Conservation (phyloP, 495 filamentous ascomycete species). For the Pyrenula massariospora region DNA sequence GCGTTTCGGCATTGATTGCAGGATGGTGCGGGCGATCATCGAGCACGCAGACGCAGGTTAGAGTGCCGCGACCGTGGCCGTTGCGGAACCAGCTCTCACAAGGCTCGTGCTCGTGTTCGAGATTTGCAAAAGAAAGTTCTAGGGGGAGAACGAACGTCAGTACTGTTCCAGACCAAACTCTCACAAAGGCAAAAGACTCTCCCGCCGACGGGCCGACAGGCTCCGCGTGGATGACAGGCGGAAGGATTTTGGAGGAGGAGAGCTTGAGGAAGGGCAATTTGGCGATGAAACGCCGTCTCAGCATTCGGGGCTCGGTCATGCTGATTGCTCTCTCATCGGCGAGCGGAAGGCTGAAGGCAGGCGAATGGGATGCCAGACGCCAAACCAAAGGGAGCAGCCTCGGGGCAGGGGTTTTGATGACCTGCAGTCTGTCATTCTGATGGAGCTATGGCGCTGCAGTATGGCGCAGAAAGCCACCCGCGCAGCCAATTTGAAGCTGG, state of each 20-base stretch:
- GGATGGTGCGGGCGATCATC: background rate
- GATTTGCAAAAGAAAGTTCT: background rate
- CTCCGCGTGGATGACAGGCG: background rate
- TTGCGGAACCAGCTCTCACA: background rate
- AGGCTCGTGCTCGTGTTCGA: background rate
- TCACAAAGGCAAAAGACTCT: background rate
- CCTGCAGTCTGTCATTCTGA: background rate
- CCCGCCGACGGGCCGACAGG: background rate
- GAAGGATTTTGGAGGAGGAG: background rate
- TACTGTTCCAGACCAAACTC: background rate
- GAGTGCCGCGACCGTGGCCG: background rate
- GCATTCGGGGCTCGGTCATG: background rate
- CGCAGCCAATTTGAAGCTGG: background rate
- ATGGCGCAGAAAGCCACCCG: background rate
- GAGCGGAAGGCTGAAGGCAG: background rate
- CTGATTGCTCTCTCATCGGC: background rate
- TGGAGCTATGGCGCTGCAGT: background rate
- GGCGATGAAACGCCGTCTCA: background rate
- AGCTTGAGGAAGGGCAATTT: background rate
- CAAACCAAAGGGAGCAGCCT: background rate
- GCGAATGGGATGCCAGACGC: background rate
- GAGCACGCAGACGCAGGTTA: background rate
- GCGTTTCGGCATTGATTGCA: background rate
- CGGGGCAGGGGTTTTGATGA: background rate
- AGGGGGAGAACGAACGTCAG: background rate